Percentiles rank a stretch among this genome's conserved stretches.
Conservation (phyloP, 805 yeast genomes). For the Blastobotrys peoriensis region DNA sequence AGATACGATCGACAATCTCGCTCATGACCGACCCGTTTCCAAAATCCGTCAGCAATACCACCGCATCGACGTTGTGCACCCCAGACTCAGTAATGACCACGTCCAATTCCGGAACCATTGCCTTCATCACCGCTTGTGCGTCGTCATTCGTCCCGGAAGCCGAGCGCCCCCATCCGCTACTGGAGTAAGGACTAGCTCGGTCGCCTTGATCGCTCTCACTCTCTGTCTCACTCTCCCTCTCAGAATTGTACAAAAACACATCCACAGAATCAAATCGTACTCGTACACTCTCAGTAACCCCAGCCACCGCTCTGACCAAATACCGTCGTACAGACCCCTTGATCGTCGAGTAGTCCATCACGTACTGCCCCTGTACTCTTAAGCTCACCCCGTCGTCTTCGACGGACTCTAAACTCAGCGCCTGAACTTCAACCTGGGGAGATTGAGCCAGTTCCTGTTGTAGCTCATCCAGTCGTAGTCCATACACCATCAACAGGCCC, state of each 20-base stretch:
- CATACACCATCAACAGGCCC: constrained; percentile 2
- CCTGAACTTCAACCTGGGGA: constrained; percentile 9
- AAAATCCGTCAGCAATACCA: constrained; percentile 16
- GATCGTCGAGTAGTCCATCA: constrained; percentile 12
- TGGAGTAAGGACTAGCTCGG: no score
- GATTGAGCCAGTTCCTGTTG: constrained; percentile 12
- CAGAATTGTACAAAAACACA: constrained; percentile 11
- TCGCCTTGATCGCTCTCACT: constrained; percentile 5
- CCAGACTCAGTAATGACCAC: constrained; percentile 9
- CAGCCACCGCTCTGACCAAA: constrained; percentile 9
- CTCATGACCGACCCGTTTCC: constrained; percentile 16
- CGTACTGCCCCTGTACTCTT: constrained; percentile 12
- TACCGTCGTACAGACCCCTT: constrained; percentile 9
- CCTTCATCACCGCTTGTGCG: constrained; percentile 11
- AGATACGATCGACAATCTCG: constrained; percentile 12
- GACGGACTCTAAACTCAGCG: constrained; percentile 10
- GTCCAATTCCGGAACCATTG: constrained; percentile 14
- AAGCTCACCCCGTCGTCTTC: constrained; percentile 14
- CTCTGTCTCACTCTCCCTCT: no score
- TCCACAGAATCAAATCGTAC: constrained; percentile 8
- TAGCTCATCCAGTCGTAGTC: constrained; percentile 8
- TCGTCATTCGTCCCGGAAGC: not conserved
- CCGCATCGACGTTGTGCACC: constrained; percentile 11
- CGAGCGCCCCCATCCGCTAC: no score
- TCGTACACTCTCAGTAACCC: constrained; percentile 5